Evolutionary conservation across 2,329 filamentous ascomycete species (phyloP).

Genomic region (Coleophoma eucalyptorum): DNA sequence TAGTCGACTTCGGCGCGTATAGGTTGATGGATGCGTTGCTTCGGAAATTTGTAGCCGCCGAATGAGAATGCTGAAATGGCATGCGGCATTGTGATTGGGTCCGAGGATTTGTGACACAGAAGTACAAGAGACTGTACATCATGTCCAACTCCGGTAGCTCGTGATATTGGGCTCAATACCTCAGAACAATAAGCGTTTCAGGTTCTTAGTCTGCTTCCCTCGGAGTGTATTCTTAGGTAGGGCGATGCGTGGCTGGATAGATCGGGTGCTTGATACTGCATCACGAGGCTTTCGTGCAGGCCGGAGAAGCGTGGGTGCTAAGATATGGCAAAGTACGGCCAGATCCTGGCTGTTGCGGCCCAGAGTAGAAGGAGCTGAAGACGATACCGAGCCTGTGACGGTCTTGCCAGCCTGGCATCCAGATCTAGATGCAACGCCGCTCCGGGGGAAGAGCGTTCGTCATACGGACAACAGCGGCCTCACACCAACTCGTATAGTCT

Average conservation of each 20-base stretch:
- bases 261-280: not conserved
- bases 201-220: too few species aligned
- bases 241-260: too few species aligned
- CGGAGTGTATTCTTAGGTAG: too few species aligned
- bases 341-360: not conserved
- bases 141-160: too few species aligned
- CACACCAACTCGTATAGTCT: too few species aligned
- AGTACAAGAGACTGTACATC: too few species aligned
- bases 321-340: not conserved
- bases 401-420: not conserved
- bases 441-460: too few species aligned
- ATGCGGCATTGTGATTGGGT: constrained; percentile 11
- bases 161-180: too few species aligned
- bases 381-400: not conserved
- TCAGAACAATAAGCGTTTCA: too few species aligned
- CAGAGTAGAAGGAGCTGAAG: not conserved
- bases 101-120: not conserved
- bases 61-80: constrained; percentile 12
- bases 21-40: too few species aligned
- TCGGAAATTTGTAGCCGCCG: constrained; percentile 8
- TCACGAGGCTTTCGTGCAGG: not conserved
- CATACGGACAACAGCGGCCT: too few species aligned
- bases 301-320: too few species aligned
- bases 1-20: constrained; percentile 12
- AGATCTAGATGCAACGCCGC: not conserved